Base-by-base conservation (phyloP, 768 basidiomycete genomes). In the Termitomyces titanicus region DNA sequence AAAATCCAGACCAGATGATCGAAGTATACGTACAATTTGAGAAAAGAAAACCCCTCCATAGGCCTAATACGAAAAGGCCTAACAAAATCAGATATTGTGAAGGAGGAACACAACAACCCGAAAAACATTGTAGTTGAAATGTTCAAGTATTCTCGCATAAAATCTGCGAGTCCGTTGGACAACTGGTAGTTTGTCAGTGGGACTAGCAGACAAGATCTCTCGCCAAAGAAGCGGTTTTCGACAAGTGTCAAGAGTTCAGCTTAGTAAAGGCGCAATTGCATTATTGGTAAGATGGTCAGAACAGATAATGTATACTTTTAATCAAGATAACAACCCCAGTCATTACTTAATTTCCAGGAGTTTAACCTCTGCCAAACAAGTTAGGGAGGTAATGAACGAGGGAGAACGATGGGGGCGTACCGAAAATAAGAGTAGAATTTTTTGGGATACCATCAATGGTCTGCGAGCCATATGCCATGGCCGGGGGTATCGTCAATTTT, bases 371-470 rank as follows among this genome's bases (percentile, higher is more conserved):
- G 70, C 48, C 47, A 25, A 56, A 53, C 48, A 20, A 44, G 37
- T 47, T 22, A 52, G 39, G 34, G 24, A 35, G 27, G 45, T 55
- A 9, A 42, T 34, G 6, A 25, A 38, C 8, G 18, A 20, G 1
- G 37, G 42, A 39, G 37, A 13, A n/a, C 18, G 17, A 51, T 31
- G 40, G n/a, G 5, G 9, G 33, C 86, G 59, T 62, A 90, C 89
- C 94, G 65, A 96, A 96, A 58, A 75, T 77, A 49, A 96, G 78
- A 15, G 89, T 93, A 6, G 94, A 85, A 70, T 89, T 89, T 38
- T 83, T 64, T 49, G 94, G 94, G 53, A 96, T 94, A 10, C 68
- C 79, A n/a, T 64, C 68, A 6, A 71, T 67, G 13, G 67, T 70
- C 62, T 74, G 72, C 64, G 86, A 85, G 42, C 95, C 96, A 59